Percentiles rank a stretch among this genome's conserved stretches.
These are phyloP conservation scores for Metrosideros polymorpha DNA, from an alignment of 441 rosid species.

Conservation along the genomic window DNA sequence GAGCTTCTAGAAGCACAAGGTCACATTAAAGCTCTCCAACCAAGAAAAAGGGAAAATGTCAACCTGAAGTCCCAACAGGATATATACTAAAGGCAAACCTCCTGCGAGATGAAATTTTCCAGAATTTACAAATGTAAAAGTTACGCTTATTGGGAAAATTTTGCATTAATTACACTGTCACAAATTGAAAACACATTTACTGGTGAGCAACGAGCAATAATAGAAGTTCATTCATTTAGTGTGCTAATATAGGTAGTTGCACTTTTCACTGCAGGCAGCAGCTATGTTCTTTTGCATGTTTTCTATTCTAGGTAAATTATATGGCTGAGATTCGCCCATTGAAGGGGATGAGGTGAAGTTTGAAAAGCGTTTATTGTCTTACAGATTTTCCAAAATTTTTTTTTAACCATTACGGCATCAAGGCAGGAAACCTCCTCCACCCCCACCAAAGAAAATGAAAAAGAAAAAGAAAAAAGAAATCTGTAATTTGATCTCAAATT, in stretches of 20 bases:
- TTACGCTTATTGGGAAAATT: not conserved
- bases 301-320: not conserved
- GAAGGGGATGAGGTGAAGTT: not conserved
- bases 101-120: not conserved
- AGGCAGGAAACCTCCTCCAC: not conserved
- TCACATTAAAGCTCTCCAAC: not conserved
- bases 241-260: not conserved
- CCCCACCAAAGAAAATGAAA: no score
- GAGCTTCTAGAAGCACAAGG: not conserved
- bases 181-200: not conserved
- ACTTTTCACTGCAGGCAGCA: not conserved
- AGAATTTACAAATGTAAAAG: not conserved
- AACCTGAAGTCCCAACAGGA: not conserved
- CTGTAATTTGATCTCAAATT: not conserved
- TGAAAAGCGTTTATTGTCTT: not conserved
- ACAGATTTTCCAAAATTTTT: not conserved
- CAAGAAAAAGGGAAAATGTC: not conserved
- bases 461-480: not conserved
- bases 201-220: not conserved
- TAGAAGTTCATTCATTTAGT: not conserved
- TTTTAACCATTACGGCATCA: not conserved
- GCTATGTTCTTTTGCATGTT: not conserved
- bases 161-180: not conserved
- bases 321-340: not conserved
- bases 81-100: not conserved